A percentile compares a stretch with the other conserved stretches of the same genome.
Evolutionary conservation across 192 early-diverging fungal genomes (phyloP).

Genomic region (Geranomyces michiganensis): DNA sequence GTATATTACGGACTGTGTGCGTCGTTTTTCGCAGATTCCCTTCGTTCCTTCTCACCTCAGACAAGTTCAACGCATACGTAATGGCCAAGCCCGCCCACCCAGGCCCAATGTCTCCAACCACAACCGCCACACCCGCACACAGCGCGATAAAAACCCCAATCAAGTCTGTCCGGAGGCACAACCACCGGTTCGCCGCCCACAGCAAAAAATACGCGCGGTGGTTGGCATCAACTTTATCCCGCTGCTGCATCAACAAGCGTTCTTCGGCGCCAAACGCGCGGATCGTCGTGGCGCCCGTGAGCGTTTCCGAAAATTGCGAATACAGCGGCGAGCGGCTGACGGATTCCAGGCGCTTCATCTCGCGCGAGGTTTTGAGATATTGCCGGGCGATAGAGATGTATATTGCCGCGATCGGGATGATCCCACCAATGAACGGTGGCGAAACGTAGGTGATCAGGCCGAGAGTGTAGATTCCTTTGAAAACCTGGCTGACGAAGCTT

Average conservation of each 20-base stretch:
- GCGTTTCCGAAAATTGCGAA: slow-evolving; percentile 58
- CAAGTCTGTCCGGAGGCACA: slow-evolving; percentile 67
- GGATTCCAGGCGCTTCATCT: slow-evolving; percentile 71
- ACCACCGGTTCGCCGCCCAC: slow-evolving; percentile 78
- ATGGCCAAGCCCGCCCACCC: slow-evolving; percentile 87
- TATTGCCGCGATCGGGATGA: slow-evolving; percentile 54
- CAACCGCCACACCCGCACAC: slow-evolving; percentile 67
- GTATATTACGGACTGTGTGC: no score
- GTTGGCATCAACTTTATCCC: slow-evolving; percentile 61
- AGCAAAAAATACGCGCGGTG: slow-evolving; percentile 86
- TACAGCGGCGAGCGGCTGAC: slow-evolving; percentile 69
- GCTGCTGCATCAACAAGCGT: slow-evolving; percentile 68
- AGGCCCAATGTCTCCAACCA: slow-evolving; percentile 66
- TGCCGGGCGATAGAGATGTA: slow-evolving; percentile 71
- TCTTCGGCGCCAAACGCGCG: slow-evolving; percentile 75
- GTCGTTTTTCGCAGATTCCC: no score
- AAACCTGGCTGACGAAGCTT: slow-evolving; percentile 62
- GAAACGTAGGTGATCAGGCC: slow-evolving; percentile 60
- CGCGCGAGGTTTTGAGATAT: slow-evolving; percentile 63
- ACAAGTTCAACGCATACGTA: slow-evolving; percentile 82
- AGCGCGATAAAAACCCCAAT: slow-evolving; percentile 53
- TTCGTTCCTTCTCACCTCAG: slow-evolving; percentile 43
- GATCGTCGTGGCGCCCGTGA: slow-evolving; percentile 73
- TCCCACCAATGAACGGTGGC: slow-evolving; percentile 47
- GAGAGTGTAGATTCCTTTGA: slow-evolving; percentile 45